Evolutionary conservation across 139 green algal species (phyloP).

Genomic region (Volvox reticuliferus): DNA sequence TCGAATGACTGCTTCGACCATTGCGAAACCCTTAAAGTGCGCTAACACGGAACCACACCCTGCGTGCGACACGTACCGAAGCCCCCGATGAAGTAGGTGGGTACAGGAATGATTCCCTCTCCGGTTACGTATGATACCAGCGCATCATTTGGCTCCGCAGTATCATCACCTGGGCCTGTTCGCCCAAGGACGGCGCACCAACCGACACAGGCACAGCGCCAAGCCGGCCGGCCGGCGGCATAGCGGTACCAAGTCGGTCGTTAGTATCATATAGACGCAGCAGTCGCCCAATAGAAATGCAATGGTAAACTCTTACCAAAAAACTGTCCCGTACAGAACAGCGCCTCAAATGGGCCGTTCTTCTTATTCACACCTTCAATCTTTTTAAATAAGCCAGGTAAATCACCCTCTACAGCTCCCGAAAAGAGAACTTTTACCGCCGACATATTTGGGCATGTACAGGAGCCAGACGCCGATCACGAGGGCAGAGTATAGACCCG

Average conservation of each 20-base stretch:
- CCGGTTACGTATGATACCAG: slow-evolving; percentile 65
- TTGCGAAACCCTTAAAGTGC: too few relatives aligned
- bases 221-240: too few relatives aligned
- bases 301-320: slow-evolving; percentile 44
- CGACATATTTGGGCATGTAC: slow-evolving; percentile 9
- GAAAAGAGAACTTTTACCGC: slow-evolving; percentile 54
- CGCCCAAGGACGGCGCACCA: too few relatives aligned
- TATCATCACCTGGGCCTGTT: slow-evolving; percentile 32
- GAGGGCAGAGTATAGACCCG: too few relatives aligned
- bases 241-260: too few relatives aligned
- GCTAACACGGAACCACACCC: too few relatives aligned
- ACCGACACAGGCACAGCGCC: too few relatives aligned
- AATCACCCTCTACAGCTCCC: slow-evolving; percentile 49
- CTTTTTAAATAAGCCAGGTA: slow-evolving; percentile 53
- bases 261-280: too few relatives aligned
- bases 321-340: slow-evolving; percentile 63
- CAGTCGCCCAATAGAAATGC: too few relatives aligned
- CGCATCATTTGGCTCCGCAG: slow-evolving; percentile 15
- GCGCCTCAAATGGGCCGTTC: slow-evolving; percentile 54
- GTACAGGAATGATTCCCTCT: slow-evolving; percentile 64
- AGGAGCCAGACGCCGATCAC: too few relatives aligned
- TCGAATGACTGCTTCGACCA: too few relatives aligned
- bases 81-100: slow-evolving; percentile 83
- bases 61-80: slow-evolving; percentile 54
- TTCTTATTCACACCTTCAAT: slow-evolving; percentile 61